Evolutionary conservation across 2,329 filamentous ascomycete genomes (phyloP).

Genomic region (Diaporthe destruens): DNA sequence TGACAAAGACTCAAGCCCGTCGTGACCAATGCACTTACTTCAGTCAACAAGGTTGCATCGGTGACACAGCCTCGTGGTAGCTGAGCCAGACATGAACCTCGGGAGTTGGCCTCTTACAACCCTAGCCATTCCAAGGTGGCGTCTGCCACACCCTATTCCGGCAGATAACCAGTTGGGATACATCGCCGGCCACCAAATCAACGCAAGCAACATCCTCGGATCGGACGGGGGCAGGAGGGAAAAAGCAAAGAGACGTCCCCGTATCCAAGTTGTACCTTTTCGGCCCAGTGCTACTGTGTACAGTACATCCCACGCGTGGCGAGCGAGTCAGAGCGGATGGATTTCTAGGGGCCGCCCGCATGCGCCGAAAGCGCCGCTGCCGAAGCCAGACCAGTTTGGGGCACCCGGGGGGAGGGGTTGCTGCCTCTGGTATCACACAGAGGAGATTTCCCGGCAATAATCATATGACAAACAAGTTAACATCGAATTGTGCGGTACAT

Average conservation of each 20-base stretch:
- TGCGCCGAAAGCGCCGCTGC: slow-evolving; percentile 30
- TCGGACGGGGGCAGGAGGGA: background rate
- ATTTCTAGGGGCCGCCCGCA: slow-evolving; percentile 8
- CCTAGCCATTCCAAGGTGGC: background rate
- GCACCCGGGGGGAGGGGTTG: background rate
- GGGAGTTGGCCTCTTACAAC: background rate
- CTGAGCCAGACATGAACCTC: background rate
- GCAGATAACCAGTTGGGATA: background rate
- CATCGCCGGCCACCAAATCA: background rate
- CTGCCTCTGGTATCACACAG: slow-evolving; percentile 16
- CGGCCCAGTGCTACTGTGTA: too few relatives aligned
- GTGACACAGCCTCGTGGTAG: background rate
- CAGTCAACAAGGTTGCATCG: background rate
- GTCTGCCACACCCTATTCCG: slow-evolving; percentile 3
- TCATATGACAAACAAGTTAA: background rate
- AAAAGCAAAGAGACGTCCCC: background rate
- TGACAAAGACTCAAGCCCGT: background rate
- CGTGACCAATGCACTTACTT: background rate
- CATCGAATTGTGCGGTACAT: too few relatives aligned
- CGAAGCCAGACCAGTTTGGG: slow-evolving; percentile 13
- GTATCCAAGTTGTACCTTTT: background rate
- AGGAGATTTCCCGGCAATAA: background rate
- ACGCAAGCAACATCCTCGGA: background rate
- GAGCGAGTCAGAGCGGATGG: slow-evolving; percentile 17
- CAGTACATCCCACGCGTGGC: slow-evolving; percentile 24